These are phyloP conservation scores for Pseudoperonospora humuli DNA, from an alignment of 352 stramenopile species.

Conservation along the genomic window DNA sequence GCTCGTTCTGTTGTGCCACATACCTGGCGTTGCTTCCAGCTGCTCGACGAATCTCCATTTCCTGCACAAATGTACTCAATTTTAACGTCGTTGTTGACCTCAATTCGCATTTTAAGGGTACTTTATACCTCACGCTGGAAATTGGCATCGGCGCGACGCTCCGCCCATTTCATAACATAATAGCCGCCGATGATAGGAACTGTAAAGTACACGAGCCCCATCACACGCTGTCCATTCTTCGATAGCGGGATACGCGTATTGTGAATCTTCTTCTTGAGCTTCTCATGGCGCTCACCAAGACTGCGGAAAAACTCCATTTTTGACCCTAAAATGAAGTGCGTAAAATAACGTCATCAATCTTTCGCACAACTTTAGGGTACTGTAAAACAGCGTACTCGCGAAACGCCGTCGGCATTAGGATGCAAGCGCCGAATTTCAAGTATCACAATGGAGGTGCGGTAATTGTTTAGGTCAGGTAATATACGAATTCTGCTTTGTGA, in stretches of 20 bases:
- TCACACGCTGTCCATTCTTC: slow-evolving; percentile 72
- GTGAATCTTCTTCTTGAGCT: slow-evolving; percentile 90
- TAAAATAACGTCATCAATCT: no score
- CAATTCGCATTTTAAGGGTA: neutral
- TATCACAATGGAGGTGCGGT: no score
- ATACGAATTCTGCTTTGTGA: no score
- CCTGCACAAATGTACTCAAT: slow-evolving; percentile 24
- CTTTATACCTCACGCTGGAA: slow-evolving; percentile 54
- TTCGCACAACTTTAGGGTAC: no score
- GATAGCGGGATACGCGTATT: slow-evolving; percentile 86
- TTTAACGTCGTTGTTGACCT: neutral
- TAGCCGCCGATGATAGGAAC: slow-evolving; percentile 84
- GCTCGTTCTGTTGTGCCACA: slow-evolving; percentile 60
- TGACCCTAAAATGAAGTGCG: no score
- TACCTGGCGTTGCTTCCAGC: slow-evolving; percentile 35
- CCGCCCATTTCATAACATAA: slow-evolving; percentile 90
- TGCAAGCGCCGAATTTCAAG: no score
- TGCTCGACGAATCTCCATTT: slow-evolving; percentile 57
- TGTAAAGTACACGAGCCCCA: slow-evolving; percentile 88
- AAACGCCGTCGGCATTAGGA: no score
- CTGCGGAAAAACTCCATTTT: slow-evolving; percentile 73
- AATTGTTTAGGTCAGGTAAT: no score
- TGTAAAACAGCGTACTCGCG: no score
- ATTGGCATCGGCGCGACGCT: slow-evolving; percentile 61
- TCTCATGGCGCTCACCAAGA: slow-evolving; percentile 73